Conservation (phyloP, 768 basidiomycete genomes). For the Pleurotus tuber-regium region DNA sequence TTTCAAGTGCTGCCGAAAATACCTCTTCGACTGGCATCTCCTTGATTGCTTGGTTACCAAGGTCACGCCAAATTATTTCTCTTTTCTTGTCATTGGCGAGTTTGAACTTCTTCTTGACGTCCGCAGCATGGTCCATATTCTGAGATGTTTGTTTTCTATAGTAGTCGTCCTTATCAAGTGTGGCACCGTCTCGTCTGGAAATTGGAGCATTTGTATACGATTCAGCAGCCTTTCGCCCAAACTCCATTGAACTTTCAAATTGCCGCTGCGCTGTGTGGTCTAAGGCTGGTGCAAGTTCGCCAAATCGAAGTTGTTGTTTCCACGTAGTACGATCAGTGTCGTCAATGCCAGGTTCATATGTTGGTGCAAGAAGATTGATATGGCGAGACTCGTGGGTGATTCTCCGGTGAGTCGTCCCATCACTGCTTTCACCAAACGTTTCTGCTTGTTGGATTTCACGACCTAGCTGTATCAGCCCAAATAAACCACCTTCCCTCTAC, state of each 20-base stretch:
- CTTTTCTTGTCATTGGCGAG: slow-evolving; percentile 15
- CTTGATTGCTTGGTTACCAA: slow-evolving; percentile 15
- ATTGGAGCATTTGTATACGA: slow-evolving; percentile 21
- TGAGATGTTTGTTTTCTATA: slow-evolving; percentile 18
- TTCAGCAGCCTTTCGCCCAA: slow-evolving; percentile 10
- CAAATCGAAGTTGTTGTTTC: slow-evolving; percentile 14
- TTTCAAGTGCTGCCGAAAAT: neutral
- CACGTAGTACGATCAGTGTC: slow-evolving; percentile 19
- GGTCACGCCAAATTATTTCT: slow-evolving; percentile 10
- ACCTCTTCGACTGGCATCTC: slow-evolving; percentile 7
- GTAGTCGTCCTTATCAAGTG: slow-evolving; percentile 15
- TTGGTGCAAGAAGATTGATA: slow-evolving; percentile 15
- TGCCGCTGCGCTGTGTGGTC: slow-evolving; percentile 26
- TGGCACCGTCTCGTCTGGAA: slow-evolving; percentile 6
- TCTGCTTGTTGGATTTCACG: slow-evolving; percentile 10
- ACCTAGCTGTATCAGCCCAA: slow-evolving; percentile 13
- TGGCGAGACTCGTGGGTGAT: slow-evolving; percentile 19
- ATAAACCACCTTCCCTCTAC: slow-evolving; percentile 14
- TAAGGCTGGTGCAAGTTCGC: slow-evolving; percentile 16
- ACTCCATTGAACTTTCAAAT: slow-evolving; percentile 18
- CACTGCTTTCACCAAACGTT: slow-evolving; percentile 20
- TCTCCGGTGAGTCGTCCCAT: slow-evolving; percentile 24
- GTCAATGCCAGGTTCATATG: slow-evolving; percentile 14
- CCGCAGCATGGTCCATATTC: slow-evolving; percentile 26
- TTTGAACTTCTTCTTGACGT: slow-evolving; percentile 23